These are phyloP conservation scores for Eucalyptus curtisii DNA, from an alignment of 345 rosid genomes.

Conservation along the genomic window DNA sequence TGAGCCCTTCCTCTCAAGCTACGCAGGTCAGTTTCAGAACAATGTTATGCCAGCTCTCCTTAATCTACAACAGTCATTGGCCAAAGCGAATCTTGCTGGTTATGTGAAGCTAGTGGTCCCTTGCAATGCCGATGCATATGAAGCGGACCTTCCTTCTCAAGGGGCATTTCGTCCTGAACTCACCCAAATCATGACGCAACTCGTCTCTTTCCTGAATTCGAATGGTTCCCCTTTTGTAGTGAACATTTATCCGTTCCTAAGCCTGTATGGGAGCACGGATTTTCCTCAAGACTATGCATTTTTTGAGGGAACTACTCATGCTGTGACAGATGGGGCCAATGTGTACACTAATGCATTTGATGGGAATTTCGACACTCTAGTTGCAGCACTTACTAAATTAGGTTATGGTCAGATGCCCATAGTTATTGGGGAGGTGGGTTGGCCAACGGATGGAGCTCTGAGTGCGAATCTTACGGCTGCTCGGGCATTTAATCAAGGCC, in stretches of 20 bases:
- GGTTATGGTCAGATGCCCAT: slow-evolving; percentile 91
- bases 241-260: slow-evolving; percentile 93
- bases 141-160: slow-evolving; percentile 71
- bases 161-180: slow-evolving; percentile 88
- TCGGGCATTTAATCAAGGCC: slow-evolving; percentile 82
- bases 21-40: slow-evolving; percentile 54
- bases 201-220: slow-evolving; percentile 75
- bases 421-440: slow-evolving; percentile 90
- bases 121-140: slow-evolving; percentile 96
- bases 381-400: slow-evolving; percentile 70
- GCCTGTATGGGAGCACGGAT: slow-evolving; percentile 79
- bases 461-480: slow-evolving; percentile 88
- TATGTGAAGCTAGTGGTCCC: slow-evolving; percentile 83
- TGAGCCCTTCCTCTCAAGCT: slow-evolving; percentile 83
- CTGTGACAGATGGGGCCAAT: slow-evolving; percentile 70
- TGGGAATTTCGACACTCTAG: slow-evolving; percentile 88
- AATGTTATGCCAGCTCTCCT: slow-evolving; percentile 72
- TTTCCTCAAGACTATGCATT: slow-evolving; percentile 96
- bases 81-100: slow-evolving; percentile 68
- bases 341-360: slow-evolving; percentile 85
- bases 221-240: slow-evolving; percentile 87
- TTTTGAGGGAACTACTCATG: slow-evolving; percentile 72
- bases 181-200: slow-evolving; percentile 67
- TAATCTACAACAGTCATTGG: slow-evolving; percentile 79
- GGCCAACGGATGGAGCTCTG: slow-evolving; percentile 86